Percentiles rank a stretch among this genome's conserved stretches.
Evolutionary conservation across 441 rosid genomes (phyloP).

Genomic region (Populus hybrid): DNA sequence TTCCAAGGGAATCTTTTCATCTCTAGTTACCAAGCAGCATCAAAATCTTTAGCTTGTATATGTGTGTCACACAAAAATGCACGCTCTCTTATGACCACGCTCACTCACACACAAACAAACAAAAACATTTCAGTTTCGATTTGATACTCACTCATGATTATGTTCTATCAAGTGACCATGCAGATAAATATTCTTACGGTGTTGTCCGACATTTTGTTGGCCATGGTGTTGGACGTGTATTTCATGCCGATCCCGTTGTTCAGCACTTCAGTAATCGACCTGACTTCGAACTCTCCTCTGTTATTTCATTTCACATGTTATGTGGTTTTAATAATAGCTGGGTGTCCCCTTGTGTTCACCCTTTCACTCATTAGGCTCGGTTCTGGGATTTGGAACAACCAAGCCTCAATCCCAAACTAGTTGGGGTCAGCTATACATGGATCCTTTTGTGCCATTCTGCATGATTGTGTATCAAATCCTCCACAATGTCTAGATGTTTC

Average conservation of each 20-base stretch:
- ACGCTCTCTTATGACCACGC: background rate
- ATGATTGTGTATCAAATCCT: background rate
- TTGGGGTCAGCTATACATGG: background rate
- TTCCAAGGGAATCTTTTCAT: background rate
- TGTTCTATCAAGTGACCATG: conserved; percentile 56
- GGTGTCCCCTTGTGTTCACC: background rate
- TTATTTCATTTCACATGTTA: conserved; percentile 9
- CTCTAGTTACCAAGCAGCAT: background rate
- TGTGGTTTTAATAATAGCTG: conserved; percentile 1
- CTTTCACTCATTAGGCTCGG: background rate
- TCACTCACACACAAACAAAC: background rate
- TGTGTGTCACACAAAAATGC: background rate
- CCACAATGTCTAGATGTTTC: background rate
- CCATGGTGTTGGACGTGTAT: conserved; percentile 86
- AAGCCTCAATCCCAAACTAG: background rate
- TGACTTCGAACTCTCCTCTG: conserved; percentile 6
- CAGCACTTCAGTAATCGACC: conserved; percentile 63
- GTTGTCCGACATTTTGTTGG: conserved; percentile 85
- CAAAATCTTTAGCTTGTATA: background rate
- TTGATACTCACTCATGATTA: conserved; percentile 19
- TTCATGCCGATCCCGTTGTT: conserved; percentile 87
- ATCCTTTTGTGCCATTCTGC: background rate
- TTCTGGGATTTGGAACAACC: background rate
- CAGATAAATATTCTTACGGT: conserved; percentile 78
- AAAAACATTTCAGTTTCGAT: background rate